These are phyloP conservation scores for Pittosporum tobira DNA, from an alignment of 129 eudicot species.

Conservation along the genomic window DNA sequence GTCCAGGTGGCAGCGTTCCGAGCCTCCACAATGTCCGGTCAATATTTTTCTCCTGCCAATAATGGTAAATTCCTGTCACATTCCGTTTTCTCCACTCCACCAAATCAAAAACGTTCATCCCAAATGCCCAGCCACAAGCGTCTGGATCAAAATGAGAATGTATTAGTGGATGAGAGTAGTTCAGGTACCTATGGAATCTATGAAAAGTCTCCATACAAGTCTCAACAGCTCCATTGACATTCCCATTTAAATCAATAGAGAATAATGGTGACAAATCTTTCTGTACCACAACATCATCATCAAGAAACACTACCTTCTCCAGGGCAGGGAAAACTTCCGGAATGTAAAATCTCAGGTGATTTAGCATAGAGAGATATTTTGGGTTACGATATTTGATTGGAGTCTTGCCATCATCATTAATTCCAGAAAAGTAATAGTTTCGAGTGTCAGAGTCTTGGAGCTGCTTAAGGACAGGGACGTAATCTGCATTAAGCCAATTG, in stretches of 20 bases:
- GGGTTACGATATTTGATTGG: constrained; percentile 28
- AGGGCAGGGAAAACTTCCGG: constrained; percentile 28
- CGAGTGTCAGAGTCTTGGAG: constrained; percentile 27
- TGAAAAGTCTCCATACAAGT: constrained; percentile 29
- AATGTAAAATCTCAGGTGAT: constrained; percentile 28
- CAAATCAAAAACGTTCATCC: constrained; percentile 28
- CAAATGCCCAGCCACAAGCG: constrained; percentile 24
- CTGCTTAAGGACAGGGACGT: constrained; percentile 28
- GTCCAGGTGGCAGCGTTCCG: constrained; percentile 27
- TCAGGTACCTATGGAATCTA: constrained; percentile 25
- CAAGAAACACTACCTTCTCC: constrained; percentile 20
- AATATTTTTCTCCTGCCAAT: constrained; percentile 28
- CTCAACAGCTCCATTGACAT: constrained; percentile 27
- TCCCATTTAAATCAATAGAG: constrained; percentile 20
- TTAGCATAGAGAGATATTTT: constrained; percentile 26
- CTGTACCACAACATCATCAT: constrained; percentile 28
- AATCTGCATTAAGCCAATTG: constrained; percentile 24
- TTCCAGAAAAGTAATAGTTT: constrained; percentile 24
- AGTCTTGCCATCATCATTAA: constrained; percentile 13
- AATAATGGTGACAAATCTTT: constrained; percentile 22
- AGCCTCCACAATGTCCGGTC: constrained; percentile 29
- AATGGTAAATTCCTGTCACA: constrained; percentile 28
- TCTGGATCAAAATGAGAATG: constrained; percentile 27
- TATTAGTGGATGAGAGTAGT: constrained; percentile 27
- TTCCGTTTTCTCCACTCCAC: constrained; percentile 25